Evolutionary conservation across 441 rosid genomes (phyloP).

Genomic region (Syzygium malaccense): DNA sequence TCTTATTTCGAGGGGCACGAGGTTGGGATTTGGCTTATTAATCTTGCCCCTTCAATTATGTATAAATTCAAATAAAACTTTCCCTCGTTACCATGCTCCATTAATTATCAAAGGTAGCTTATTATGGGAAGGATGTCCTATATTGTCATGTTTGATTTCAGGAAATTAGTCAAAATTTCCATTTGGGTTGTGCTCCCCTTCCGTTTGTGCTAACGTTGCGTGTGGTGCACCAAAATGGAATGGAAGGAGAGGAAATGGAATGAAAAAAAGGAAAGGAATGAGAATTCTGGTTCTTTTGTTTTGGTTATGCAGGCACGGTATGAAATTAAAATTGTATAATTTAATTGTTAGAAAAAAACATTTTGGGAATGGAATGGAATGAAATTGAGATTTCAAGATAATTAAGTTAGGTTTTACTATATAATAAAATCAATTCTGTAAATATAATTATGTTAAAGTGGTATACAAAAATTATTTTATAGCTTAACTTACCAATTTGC

Average conservation of each 20-base stretch:
- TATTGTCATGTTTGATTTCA: not conserved
- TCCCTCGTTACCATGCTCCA: not conserved
- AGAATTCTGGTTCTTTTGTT: not conserved
- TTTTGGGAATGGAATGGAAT: not conserved
- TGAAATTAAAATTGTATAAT: not conserved
- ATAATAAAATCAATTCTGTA: not conserved
- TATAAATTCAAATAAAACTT: not conserved
- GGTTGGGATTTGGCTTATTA: not conserved
- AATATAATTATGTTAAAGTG: not conserved
- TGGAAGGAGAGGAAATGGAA: not conserved
- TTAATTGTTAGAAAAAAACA: not conserved
- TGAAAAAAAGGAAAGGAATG: not conserved
- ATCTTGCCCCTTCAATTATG: not conserved
- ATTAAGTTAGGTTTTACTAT: not conserved
- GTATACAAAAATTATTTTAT: not conserved
- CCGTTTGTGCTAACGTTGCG: not conserved
- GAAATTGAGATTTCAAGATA: not conserved
- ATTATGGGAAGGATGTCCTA: not conserved
- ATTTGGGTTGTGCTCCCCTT: not conserved
- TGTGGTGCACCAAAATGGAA: not conserved
- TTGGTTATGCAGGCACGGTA: not conserved
- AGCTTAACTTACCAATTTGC: not conserved
- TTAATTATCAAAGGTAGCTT: not conserved
- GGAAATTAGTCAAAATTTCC: not conserved
- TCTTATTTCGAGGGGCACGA: not conserved